Percentiles rank a stretch among this genome's conserved stretches.
Conservation (phyloP, 2,329 filamentous ascomycete genomes). For the Cyphellophora attinorum region DNA sequence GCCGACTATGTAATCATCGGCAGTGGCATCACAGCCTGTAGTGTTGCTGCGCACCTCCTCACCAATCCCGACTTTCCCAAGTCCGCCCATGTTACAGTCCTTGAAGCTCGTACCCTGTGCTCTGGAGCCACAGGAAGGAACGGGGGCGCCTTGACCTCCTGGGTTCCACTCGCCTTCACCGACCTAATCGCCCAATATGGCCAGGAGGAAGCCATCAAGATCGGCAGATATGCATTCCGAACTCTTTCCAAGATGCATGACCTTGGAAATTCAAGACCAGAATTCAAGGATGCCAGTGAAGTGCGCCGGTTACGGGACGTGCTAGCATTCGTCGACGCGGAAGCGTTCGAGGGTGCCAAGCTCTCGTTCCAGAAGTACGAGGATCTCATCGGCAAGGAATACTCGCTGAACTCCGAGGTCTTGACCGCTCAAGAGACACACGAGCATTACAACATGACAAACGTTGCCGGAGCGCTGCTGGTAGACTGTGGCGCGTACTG, state of each 20-base stretch:
- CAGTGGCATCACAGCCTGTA: slow-evolving; percentile 25
- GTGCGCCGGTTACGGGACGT: slow-evolving; percentile 5
- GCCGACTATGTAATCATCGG: slow-evolving; percentile 24
- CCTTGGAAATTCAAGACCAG: slow-evolving; percentile 6
- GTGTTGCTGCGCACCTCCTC: slow-evolving; percentile 22
- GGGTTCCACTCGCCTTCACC: slow-evolving; percentile 2
- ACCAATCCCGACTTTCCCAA: slow-evolving; percentile 12
- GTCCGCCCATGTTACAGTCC: slow-evolving; percentile 16
- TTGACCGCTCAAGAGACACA: slow-evolving; percentile 7
- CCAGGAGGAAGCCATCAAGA: slow-evolving; percentile 6
- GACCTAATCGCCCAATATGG: slow-evolving; percentile 4
- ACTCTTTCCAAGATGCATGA: slow-evolving; percentile 9
- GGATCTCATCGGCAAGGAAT: slow-evolving; percentile 5
- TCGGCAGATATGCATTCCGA: slow-evolving; percentile 4
- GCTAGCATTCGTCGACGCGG: slow-evolving; percentile 6
- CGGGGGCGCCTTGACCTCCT: slow-evolving; percentile 22
- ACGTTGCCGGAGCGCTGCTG: slow-evolving; percentile 11
- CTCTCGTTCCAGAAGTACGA: slow-evolving; percentile 6
- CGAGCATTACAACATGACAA: slow-evolving; percentile 12
- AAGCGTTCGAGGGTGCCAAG: slow-evolving; percentile 3
- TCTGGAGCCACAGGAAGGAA: slow-evolving; percentile 27
- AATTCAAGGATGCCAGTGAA: slow-evolving; percentile 5
- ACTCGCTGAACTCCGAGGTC: neutral
- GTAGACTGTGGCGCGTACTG: slow-evolving; percentile 23
- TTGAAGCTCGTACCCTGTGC: slow-evolving; percentile 25